phyloP scores from a whole-genome alignment of 768 basidiomycete species.

The Xerocomellus intermedius region DNA sequence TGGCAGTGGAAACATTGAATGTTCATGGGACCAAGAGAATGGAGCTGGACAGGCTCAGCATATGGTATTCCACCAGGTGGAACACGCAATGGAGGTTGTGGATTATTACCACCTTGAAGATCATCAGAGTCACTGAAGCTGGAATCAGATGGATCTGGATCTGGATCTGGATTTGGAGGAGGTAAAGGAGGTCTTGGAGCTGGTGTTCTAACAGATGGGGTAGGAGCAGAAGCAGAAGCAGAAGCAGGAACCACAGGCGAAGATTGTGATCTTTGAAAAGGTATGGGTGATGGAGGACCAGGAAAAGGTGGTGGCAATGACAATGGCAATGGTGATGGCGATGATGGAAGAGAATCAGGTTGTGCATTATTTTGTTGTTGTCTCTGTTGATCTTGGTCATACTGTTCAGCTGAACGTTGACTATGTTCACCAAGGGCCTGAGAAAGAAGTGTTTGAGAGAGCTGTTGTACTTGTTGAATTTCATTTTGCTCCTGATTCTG shows the following conservation, averaged over 20 bases:
- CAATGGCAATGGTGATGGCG: background rate
- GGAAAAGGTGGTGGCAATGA: no score
- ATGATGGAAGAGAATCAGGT: background rate
- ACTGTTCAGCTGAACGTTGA: background rate
- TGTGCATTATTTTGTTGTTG: background rate
- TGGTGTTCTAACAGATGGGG: no score
- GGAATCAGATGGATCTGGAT: no score
- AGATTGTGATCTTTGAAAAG: no score
- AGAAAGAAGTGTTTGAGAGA: background rate
- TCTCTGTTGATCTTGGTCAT: background rate
- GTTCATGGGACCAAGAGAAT: conserved; percentile 6
- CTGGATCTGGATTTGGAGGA: no score
- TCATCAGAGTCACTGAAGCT: no score
- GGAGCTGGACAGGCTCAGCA: background rate
- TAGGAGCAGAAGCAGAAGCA: no score
- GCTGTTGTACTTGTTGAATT: background rate
- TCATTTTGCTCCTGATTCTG: background rate
- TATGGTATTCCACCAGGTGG: background rate
- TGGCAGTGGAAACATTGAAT: conserved; percentile 10
- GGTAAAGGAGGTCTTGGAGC: no score
- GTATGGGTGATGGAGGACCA: no score
- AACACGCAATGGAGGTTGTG: no score
- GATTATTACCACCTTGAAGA: no score
- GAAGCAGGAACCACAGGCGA: no score
- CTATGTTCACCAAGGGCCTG: background rate